These are phyloP conservation scores for Cymodocea nodosa DNA, from an alignment of 116 monocot species.

Conservation along the genomic window DNA sequence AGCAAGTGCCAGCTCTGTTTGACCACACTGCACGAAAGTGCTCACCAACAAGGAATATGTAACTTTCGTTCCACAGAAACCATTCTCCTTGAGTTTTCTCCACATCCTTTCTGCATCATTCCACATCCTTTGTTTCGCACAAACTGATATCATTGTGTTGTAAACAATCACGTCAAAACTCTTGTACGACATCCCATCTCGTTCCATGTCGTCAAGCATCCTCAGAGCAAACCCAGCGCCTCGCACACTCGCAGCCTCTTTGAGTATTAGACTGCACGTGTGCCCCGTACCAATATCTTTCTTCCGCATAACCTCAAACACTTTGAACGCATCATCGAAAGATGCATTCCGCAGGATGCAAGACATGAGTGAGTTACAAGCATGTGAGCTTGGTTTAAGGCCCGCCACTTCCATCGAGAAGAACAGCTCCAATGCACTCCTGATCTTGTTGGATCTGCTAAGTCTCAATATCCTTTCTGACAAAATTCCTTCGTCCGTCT, in stretches of 20 bases:
- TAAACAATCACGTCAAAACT: slow-evolving; percentile 67
- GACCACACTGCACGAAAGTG: slow-evolving; percentile 79
- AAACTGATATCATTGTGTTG: slow-evolving; percentile 80
- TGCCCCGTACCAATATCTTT: slow-evolving; percentile 54
- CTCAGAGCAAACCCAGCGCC: slow-evolving; percentile 51
- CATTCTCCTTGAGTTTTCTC: slow-evolving; percentile 49
- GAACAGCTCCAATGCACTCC: slow-evolving; percentile 71
- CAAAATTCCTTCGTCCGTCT: slow-evolving; percentile 57
- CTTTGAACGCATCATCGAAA: slow-evolving; percentile 40
- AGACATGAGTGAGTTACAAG: slow-evolving; percentile 77
- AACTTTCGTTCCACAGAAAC: slow-evolving; percentile 31
- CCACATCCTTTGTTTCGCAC: slow-evolving; percentile 70
- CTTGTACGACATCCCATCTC: slow-evolving; percentile 19
- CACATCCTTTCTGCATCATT: slow-evolving; percentile 46
- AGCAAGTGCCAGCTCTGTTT: slow-evolving; percentile 58
- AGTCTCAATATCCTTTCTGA: slow-evolving; percentile 65
- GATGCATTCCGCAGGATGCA: slow-evolving; percentile 46
- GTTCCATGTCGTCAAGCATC: slow-evolving; percentile 50
- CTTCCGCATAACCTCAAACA: slow-evolving; percentile 49
- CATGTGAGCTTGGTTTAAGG: slow-evolving; percentile 55
- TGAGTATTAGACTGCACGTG: slow-evolving; percentile 68
- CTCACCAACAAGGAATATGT: slow-evolving; percentile 74
- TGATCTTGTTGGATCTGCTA: slow-evolving; percentile 62
- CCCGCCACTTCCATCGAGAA: slow-evolving; percentile 50
- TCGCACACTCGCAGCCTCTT: slow-evolving; percentile 37